Evolutionary conservation across 176 grass and related monocot genomes (phyloP), one percentile per base, ranked within the genome.

Genomic region (Triticum dicoccoides): DNA sequence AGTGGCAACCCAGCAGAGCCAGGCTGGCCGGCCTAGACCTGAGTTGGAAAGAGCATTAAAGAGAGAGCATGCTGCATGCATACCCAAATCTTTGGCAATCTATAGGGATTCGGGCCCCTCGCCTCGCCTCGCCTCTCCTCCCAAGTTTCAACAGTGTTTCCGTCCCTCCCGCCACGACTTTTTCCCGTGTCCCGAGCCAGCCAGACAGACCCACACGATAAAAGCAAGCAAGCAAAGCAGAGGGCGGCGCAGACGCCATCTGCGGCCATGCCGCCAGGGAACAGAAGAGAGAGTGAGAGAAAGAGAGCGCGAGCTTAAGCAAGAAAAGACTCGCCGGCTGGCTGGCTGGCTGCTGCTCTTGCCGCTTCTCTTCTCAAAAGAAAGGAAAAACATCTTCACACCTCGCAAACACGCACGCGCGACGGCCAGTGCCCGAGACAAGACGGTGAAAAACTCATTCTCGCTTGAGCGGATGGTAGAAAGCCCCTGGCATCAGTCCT

Each of bases 181-280:
- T 86, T 90, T 79, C 56, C 33, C 84, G 73, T 79, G 83, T 87
- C 54, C 65, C 66, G 89, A 87, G 51, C 15, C 51, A 54, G 80
- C 66, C 76, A 74, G 41, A 66, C 77, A 75, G 41, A 67, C 68
- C 85, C 77, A 47, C 62, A 33, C 82, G 88, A 86, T 90, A 86
- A 90, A 90, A 86, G 88, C 72, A 32, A 78, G 80, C 63, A 72
- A 73, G 81, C 66, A 25, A 32, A 8, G 76, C 39, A 35, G 32
- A 73, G 65, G 12, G 25, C 61, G 8, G 3, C 14, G 65, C 34
- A 86, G 30, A 34, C 70, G 62, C 25, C 73, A 35, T 39, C 87
- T 72, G 49, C 69, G 72, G 72, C 23, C 8, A 24, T 38, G 38
- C 21, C 70, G 38, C 21, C 70, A 76, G 74, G 3, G 61, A 17